Evolutionary conservation across 2,329 filamentous ascomycete genomes (phyloP), one percentile per base, ranked within the genome.

Genomic region (Phaeosphaeria sp.): DNA sequence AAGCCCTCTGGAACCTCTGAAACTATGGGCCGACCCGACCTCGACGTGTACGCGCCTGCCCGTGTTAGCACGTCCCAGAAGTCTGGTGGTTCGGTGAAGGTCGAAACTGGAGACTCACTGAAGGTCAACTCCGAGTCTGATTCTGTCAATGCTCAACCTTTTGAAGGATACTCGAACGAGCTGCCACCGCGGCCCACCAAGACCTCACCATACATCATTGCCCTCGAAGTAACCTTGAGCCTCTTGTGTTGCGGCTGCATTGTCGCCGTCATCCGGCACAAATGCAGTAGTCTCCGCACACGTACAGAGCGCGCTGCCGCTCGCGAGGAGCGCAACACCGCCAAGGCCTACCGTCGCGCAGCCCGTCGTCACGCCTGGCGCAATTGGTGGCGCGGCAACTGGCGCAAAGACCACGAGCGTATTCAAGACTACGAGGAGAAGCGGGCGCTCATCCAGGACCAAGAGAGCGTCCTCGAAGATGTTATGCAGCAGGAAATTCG

Each of bases 311-410:
- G 83, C 24, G 79, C 82, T 8, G 83, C 85, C 17, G 77, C 80
- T 44, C 79, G 79, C 15, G 85, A 87, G 74, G 84, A 87, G 71
- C 79, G 84, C 50, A 76, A 79, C 27, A 83, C 81, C 25, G 82
- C 77, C 11, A 78, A 80, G 13, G 78, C 82, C 7, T 87, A 87
- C 64, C 80, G 80, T 44, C 78, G 81, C 30, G 84, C 84, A 27
- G 84, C 84, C 20, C 79, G 83, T 21, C 75, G 80, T 27, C 82
- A 84, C 47, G 77, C 80, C 42, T 81, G 82, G 77, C 76, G 78
- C 33, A 78, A 80, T 51, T 84, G 82, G 77, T 86, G 83, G 82
- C 68, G 76, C 42, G 68, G 70, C 49, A 72, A 74, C 53, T 74
- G 70, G 60, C 70, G 73, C 9, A 62, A 63, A 52, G 65, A 73